Percentiles rank a stretch among this genome's conserved stretches.
phyloP scores from a whole-genome alignment of 495 filamentous ascomycete genomes.

The Tricharina praecox region DNA sequence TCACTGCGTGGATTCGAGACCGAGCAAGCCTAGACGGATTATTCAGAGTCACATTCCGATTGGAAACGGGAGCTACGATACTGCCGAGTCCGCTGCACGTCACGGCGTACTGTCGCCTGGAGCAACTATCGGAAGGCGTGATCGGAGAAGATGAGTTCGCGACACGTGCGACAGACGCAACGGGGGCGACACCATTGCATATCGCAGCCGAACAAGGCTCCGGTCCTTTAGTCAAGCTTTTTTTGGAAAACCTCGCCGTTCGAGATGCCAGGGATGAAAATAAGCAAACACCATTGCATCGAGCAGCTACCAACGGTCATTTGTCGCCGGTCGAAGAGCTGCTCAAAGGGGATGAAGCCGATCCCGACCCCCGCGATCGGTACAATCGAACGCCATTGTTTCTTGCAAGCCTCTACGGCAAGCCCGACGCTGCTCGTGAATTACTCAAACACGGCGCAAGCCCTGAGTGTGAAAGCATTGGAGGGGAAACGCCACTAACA shows the following conservation, averaged over 20 bases:
- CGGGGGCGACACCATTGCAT: neutral
- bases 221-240: neutral
- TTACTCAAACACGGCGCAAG: neutral
- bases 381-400: neutral
- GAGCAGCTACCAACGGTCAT: constrained; percentile 5
- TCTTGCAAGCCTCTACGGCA: neutral
- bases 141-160: neutral
- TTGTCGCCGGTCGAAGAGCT: neutral
- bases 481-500: constrained; percentile 6
- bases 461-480: neutral
- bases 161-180: neutral
- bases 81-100: neutral
- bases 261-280: neutral
- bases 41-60: neutral
- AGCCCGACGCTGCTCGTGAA: neutral
- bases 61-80: neutral
- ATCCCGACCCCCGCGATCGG: neutral
- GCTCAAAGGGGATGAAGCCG: neutral
- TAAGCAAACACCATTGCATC: constrained; percentile 6
- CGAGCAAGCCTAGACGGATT: neutral
- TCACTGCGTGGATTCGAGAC: neutral
- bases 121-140: neutral
- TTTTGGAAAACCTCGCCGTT: constrained; percentile 2
- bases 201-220: neutral
- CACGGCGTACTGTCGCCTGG: neutral